phyloP scores from a whole-genome alignment of 306 rosid species.

The Benincasa hispida region DNA sequence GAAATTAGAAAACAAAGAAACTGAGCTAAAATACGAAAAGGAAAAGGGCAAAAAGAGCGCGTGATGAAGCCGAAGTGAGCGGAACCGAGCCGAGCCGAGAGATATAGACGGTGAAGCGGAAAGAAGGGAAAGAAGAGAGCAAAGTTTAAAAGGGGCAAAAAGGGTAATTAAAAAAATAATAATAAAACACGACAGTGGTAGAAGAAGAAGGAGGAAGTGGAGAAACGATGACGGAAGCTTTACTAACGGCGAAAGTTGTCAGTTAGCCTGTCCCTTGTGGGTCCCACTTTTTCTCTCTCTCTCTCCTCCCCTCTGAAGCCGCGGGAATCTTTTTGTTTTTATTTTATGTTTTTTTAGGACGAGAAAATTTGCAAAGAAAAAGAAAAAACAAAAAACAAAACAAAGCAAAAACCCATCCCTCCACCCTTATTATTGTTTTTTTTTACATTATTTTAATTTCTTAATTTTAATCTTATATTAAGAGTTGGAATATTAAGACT shows the following conservation, averaged over 20 bases:
- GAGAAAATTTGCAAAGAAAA: neutral
- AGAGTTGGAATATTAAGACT: too few species aligned
- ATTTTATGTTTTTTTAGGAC: neutral
- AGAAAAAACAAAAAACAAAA: too few species aligned
- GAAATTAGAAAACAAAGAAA: neutral
- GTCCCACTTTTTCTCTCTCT: neutral
- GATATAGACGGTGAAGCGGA: neutral
- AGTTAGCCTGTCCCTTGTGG: neutral
- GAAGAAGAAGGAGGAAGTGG: constrained; percentile 3
- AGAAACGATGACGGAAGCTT: constrained; percentile 11
- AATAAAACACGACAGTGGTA: neutral
- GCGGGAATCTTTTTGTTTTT: constrained; percentile 12
- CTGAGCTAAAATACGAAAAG: too few species aligned
- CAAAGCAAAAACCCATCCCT: too few species aligned
- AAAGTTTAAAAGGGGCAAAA: constrained; percentile 4
- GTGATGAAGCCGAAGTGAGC: neutral
- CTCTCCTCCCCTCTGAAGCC: neutral
- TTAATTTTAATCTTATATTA: too few species aligned
- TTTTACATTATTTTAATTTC: too few species aligned
- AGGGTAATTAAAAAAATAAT: neutral
- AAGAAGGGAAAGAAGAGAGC: neutral
- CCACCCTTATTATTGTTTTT: too few species aligned
- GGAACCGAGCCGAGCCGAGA: neutral
- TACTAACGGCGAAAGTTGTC: constrained; percentile 13
- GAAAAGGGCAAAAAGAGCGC: neutral